A percentile compares a stretch with the other conserved stretches of the same genome.
Conservation (phyloP, 2,329 filamentous ascomycete genomes). For the Huntiella omanensis region DNA sequence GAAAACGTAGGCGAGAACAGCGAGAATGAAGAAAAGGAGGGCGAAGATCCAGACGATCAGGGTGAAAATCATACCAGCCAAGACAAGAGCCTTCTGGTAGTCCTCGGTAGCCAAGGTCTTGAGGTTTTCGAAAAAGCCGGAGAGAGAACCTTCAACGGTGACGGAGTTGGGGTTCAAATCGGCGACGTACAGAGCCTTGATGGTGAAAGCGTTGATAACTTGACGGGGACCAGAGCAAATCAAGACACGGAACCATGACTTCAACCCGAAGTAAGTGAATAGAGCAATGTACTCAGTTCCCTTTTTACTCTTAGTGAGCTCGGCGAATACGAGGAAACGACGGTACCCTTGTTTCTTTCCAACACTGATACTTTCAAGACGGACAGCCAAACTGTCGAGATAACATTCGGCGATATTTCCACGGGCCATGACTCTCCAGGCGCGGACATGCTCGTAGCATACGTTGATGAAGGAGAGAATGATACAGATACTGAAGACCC, state of each 20-base stretch:
- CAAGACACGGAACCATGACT: slow-evolving; percentile 72
- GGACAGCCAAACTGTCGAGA: slow-evolving; percentile 68
- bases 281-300: slow-evolving; percentile 78
- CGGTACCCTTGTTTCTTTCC: slow-evolving; percentile 56
- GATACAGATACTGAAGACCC: slow-evolving; percentile 89
- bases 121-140: slow-evolving; percentile 72
- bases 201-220: slow-evolving; percentile 72
- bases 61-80: slow-evolving; percentile 86
- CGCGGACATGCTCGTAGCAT: slow-evolving; percentile 60
- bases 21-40: slow-evolving; percentile 54
- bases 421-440: slow-evolving; percentile 61
- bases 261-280: slow-evolving; percentile 70
- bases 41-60: slow-evolving; percentile 76
- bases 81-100: slow-evolving; percentile 60
- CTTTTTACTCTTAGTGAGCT: slow-evolving; percentile 79
- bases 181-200: slow-evolving; percentile 65
- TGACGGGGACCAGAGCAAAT: slow-evolving; percentile 86
- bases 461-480: slow-evolving; percentile 76
- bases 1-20: slow-evolving; percentile 60
- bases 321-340: slow-evolving; percentile 80
- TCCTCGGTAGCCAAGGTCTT: slow-evolving; percentile 52
- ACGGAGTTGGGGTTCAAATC: slow-evolving; percentile 33
- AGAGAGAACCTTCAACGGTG: slow-evolving; percentile 41
- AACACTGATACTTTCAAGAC: slow-evolving; percentile 64
- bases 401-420: slow-evolving; percentile 84